phyloP scores from a whole-genome alignment of 345 rosid species.

The Anacardium occidentale region DNA sequence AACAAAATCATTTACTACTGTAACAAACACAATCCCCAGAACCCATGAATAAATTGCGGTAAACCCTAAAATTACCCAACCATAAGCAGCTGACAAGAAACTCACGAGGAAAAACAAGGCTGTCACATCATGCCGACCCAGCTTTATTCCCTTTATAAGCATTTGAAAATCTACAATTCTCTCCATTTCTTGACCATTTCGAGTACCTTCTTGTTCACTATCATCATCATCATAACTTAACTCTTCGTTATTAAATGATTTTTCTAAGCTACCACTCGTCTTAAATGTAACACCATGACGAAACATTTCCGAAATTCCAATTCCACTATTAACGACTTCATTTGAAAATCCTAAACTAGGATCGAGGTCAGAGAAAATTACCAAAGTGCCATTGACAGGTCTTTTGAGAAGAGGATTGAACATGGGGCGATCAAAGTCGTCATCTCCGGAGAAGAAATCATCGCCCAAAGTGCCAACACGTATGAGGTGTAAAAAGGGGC shows the following conservation, averaged over 20 bases:
- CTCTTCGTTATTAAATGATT: slow-evolving; percentile 10
- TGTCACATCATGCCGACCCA: slow-evolving; percentile 68
- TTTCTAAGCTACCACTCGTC: slow-evolving; percentile 12
- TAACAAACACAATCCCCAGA: slow-evolving; percentile 66
- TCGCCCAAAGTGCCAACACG: slow-evolving; percentile 81
- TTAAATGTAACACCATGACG: slow-evolving; percentile 55
- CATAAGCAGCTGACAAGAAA: slow-evolving; percentile 83
- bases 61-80: slow-evolving; percentile 89
- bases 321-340: slow-evolving; percentile 51
- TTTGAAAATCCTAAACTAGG: slow-evolving; percentile 56
- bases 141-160: slow-evolving; percentile 62
- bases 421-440: slow-evolving; percentile 50
- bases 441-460: slow-evolving; percentile 79
- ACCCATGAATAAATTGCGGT: slow-evolving; percentile 82
- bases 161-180: slow-evolving; percentile 54
- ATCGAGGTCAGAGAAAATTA: slow-evolving; percentile 53
- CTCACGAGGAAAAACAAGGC: slow-evolving; percentile 67
- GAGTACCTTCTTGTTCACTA: slow-evolving; percentile 27
- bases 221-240: slow-evolving; percentile 12
- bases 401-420: slow-evolving; percentile 16
- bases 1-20: slow-evolving; percentile 58
- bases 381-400: slow-evolving; percentile 53
- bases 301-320: slow-evolving; percentile 50
- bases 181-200: slow-evolving; percentile 35
- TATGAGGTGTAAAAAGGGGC: slow-evolving; percentile 79